Evolutionary conservation across 2,329 filamentous ascomycete species (phyloP).

Genomic region (Shiraia sp.): DNA sequence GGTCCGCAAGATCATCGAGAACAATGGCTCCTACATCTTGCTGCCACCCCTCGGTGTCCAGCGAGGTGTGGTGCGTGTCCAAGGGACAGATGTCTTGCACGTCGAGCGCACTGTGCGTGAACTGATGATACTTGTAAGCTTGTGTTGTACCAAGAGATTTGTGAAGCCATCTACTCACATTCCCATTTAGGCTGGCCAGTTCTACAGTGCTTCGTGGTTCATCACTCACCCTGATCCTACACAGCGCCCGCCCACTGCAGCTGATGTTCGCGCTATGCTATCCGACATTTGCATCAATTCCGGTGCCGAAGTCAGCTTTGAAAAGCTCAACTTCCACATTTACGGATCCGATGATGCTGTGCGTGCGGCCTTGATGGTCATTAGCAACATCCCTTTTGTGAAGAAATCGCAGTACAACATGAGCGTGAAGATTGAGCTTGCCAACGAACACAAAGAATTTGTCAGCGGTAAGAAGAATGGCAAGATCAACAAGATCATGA

Average conservation of each 20-base stretch:
- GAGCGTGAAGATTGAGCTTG: constrained; percentile 96
- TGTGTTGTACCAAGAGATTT: background rate
- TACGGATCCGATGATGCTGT: constrained; percentile 96
- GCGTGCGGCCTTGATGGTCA: constrained; percentile 91
- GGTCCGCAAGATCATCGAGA: constrained; percentile 96
- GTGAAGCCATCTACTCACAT: constrained; percentile 20
- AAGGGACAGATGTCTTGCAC: constrained; percentile 89
- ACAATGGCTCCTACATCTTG: constrained; percentile 92
- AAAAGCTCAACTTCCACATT: constrained; percentile 90
- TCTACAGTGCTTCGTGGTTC: constrained; percentile 97
- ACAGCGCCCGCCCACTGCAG: constrained; percentile 63
- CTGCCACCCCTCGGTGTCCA: constrained; percentile 87
- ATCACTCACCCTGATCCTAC: constrained; percentile 75
- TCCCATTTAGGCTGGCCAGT: constrained; percentile 80
- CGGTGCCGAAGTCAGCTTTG: constrained; percentile 90
- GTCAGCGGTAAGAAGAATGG: constrained; percentile 99
- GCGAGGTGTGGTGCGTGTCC: constrained; percentile 82
- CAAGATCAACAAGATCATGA: constrained; percentile 99
- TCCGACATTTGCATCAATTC: constrained; percentile 96
- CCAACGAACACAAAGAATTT: constrained; percentile 99
- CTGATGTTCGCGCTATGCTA: constrained; percentile 85
- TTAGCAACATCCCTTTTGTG: constrained; percentile 88
- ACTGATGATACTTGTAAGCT: constrained; percentile 85
- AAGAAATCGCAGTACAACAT: constrained; percentile 88
- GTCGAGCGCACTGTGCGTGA: constrained; percentile 94